A percentile compares a stretch with the other conserved stretches of the same genome.
Evolutionary conservation across 805 yeast species (phyloP).

Genomic region (Candida xiaguanensis): DNA sequence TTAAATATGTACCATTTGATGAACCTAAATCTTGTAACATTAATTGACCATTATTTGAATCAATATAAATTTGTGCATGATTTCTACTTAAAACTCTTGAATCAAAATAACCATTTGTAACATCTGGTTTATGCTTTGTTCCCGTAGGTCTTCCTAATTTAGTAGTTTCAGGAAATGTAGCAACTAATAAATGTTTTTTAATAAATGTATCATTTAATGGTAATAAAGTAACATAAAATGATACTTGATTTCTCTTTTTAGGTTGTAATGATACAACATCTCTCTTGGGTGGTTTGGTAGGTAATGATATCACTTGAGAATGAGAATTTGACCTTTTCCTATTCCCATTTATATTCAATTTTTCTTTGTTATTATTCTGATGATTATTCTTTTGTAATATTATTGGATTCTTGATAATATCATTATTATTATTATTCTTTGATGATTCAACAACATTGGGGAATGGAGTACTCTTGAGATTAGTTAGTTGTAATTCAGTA

Average conservation of each 20-base stretch:
- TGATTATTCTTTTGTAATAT: constrained; percentile 1
- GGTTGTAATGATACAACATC: constrained; percentile 1
- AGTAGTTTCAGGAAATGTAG: constrained; percentile 75
- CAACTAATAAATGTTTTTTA: constrained; percentile 73
- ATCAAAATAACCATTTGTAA: constrained; percentile 90
- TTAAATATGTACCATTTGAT: constrained; percentile 92
- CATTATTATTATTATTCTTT: no score
- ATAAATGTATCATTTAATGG: constrained; percentile 83
- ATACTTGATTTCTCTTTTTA: constrained; percentile 21
- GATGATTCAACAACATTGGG: no score
- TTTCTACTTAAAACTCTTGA: constrained; percentile 88
- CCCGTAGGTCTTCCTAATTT: constrained; percentile 90
- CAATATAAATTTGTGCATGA: constrained; percentile 88
- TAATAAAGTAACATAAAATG: constrained; percentile 63
- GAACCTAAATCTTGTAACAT: constrained; percentile 84
- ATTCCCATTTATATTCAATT: constrained; percentile 7
- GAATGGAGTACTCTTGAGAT: constrained; percentile 5
- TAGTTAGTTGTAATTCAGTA: neutral
- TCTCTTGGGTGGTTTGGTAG: constrained; percentile 13
- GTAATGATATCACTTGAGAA: constrained; percentile 32
- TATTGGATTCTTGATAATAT: constrained; percentile 3
- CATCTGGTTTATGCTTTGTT: constrained; percentile 51
- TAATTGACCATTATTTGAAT: constrained; percentile 57
- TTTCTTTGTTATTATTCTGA: no score
- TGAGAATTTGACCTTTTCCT: constrained; percentile 39